A percentile compares a stretch with the other conserved stretches of the same genome.
Conservation (phyloP, 2,329 filamentous ascomycete species). For the Aspergillus carbonarius region DNA sequence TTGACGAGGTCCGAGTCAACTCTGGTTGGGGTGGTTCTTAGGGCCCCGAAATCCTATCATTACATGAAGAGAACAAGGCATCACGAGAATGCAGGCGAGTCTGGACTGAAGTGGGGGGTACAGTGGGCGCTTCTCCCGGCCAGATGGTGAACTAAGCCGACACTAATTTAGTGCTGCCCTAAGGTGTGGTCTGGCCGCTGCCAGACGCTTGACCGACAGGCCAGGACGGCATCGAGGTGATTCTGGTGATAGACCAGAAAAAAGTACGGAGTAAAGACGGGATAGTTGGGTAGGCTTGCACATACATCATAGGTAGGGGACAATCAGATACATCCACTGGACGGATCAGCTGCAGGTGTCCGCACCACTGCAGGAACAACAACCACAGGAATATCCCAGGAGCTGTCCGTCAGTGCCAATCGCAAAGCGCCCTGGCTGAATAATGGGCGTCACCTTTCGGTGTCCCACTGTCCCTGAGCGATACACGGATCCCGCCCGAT, state of each 20-base stretch:
- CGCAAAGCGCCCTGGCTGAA: neutral
- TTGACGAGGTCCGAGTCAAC: neutral
- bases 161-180: neutral
- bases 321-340: neutral
- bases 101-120: slow-evolving; percentile 1
- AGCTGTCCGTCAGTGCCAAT: neutral
- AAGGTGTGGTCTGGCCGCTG: neutral
- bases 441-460: neutral
- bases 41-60: neutral
- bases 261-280: neutral
- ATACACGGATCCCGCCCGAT: neutral
- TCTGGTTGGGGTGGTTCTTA: neutral
- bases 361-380: slow-evolving; percentile 1
- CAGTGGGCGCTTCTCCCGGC: neutral
- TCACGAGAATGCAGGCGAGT: neutral
- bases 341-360: neutral
- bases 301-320: neutral
- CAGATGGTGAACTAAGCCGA: neutral
- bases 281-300: neutral
- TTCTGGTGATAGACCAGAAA: neutral
- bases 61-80: neutral
- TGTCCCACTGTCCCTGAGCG: neutral
- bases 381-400: neutral
- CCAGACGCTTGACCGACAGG: neutral
- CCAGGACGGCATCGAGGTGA: neutral